Evolutionary conservation across 1,284 basidiomycete genomes (phyloP).

Genomic region (Schizophyllum commune): DNA sequence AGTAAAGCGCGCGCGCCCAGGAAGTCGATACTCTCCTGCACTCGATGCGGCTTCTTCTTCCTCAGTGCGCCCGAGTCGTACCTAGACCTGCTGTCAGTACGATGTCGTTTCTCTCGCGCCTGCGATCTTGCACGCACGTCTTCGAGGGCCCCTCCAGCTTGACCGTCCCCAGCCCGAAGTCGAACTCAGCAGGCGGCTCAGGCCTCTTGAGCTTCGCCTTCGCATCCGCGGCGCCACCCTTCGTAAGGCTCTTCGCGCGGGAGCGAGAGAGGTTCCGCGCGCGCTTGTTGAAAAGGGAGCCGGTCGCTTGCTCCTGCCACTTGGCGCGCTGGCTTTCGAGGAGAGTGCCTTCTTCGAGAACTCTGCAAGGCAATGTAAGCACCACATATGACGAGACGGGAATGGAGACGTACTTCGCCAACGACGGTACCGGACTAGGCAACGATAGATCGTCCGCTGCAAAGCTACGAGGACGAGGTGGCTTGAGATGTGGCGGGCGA

Average conservation of each 20-base stretch:
- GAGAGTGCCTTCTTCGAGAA: constrained; percentile 52
- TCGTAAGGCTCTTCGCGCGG: constrained; percentile 53
- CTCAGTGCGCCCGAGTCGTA: not conserved
- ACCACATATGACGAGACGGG: not conserved
- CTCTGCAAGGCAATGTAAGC: constrained; percentile 30
- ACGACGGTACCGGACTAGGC: constrained; percentile 52
- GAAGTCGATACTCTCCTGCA: constrained; percentile 36
- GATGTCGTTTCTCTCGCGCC: not conserved
- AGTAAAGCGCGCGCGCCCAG: constrained; percentile 55
- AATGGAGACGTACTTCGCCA: constrained; percentile 41
- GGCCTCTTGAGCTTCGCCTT: not conserved
- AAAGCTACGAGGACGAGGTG: constrained; percentile 39
- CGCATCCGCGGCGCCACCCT: constrained; percentile 11
- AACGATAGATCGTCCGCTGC: constrained; percentile 51
- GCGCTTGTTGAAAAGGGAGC: constrained; percentile 58
- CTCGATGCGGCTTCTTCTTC: constrained; percentile 8
- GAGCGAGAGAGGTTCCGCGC: constrained; percentile 53
- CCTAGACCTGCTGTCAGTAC: not conserved
- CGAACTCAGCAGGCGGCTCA: not conserved
- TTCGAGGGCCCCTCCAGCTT: not conserved
- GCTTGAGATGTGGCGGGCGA: constrained; percentile 1
- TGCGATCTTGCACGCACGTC: not conserved
- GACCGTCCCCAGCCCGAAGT: not conserved
- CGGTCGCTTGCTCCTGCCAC: constrained; percentile 57
- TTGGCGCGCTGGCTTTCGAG: constrained; percentile 53